Conservation (phyloP, 2,329 filamentous ascomycete genomes). For the Paecilomyces formosus region DNA sequence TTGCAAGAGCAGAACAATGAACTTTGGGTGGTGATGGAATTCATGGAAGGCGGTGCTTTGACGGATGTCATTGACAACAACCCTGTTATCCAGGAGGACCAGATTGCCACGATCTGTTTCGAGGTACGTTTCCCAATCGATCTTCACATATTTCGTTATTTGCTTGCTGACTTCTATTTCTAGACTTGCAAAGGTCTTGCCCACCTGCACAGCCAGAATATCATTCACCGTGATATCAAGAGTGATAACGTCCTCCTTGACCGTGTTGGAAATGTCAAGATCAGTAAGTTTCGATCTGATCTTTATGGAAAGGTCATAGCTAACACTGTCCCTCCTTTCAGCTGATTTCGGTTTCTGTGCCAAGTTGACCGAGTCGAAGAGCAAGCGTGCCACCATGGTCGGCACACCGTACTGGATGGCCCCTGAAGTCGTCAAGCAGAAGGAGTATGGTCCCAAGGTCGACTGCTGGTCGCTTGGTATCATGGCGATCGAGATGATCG, state of each 20-base stretch:
- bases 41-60: constrained; percentile 95
- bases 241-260: constrained; percentile 96
- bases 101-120: constrained; percentile 93
- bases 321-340: constrained; percentile 32
- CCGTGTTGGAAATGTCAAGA: constrained; percentile 92
- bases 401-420: constrained; percentile 99
- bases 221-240: constrained; percentile 99
- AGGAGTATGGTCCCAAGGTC: constrained; percentile 96
- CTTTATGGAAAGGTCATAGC: constrained; percentile 1
- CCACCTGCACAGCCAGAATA: constrained; percentile 90
- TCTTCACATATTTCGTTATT: constrained; percentile 4
- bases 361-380: constrained; percentile 94
- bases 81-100: constrained; percentile 83
- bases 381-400: constrained; percentile 97
- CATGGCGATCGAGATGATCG: constrained; percentile 99
- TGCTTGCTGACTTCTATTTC: constrained; percentile 13
- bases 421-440: constrained; percentile 97
- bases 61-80: constrained; percentile 99
- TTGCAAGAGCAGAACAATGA: constrained; percentile 89
- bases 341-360: constrained; percentile 99
- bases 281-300: constrained; percentile 58
- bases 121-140: constrained; percentile 60
- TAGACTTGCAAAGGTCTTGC: constrained; percentile 93
- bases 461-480: constrained; percentile 99
- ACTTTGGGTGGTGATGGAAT: constrained; percentile 99